These are phyloP conservation scores for Caloboletus firmus DNA, from an alignment of 1,284 basidiomycete species.

Conservation along the genomic window DNA sequence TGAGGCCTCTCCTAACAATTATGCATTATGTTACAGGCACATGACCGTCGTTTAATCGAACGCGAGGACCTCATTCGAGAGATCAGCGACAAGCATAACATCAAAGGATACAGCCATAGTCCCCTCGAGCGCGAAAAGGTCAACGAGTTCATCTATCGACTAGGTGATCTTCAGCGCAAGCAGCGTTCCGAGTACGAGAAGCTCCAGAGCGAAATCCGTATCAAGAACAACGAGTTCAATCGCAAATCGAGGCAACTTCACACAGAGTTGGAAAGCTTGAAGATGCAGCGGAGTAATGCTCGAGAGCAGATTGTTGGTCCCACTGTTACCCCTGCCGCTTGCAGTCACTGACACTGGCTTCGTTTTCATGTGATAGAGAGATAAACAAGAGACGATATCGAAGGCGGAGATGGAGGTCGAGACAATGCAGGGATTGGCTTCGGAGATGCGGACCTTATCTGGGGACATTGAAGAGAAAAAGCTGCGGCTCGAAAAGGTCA, in stretches of 20 bases:
- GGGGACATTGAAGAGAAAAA: conserved; percentile 72
- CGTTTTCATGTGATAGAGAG: conserved; percentile 36
- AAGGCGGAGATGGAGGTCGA: conserved; percentile 57
- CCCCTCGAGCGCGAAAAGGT: conserved; percentile 69
- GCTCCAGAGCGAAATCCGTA: conserved; percentile 58
- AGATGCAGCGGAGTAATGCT: conserved; percentile 50
- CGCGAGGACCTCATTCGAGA: conserved; percentile 76
- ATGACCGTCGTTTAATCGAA: conserved; percentile 70
- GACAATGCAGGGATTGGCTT: conserved; percentile 53
- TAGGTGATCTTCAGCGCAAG: conserved; percentile 58
- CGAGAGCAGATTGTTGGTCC: conserved; percentile 63
- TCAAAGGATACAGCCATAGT: conserved; percentile 72
- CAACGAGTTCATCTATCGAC: conserved; percentile 62
- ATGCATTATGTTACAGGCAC: conserved; percentile 50
- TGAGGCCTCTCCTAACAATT: background rate
- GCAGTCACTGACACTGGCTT: conserved; percentile 9
- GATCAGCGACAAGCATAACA: conserved; percentile 65
- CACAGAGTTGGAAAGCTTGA: conserved; percentile 52
- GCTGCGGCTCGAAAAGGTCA: conserved; percentile 54
- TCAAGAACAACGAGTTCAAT: conserved; percentile 60
- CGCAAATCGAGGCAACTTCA: conserved; percentile 52
- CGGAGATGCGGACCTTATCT: conserved; percentile 57
- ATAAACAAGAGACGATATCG: conserved; percentile 53
- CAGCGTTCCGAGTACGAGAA: conserved; percentile 58
- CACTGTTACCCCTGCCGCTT: background rate